Percentiles rank a stretch among this genome's conserved stretches.
Conservation (phyloP, 2,329 filamentous ascomycete genomes). For the Thielaviopsis euricoi region DNA sequence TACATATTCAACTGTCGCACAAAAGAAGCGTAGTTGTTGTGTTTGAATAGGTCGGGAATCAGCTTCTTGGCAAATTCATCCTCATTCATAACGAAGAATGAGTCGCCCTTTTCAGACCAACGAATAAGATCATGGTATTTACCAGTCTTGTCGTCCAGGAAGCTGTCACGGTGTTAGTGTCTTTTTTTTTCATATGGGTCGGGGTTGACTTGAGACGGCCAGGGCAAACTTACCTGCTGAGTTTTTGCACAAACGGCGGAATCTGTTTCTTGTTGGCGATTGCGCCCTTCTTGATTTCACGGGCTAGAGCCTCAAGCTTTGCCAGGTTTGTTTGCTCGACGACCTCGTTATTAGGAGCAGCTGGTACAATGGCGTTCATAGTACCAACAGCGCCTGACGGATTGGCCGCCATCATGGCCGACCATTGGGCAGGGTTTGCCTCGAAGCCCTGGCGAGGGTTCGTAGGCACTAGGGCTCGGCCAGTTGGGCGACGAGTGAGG, state of each 20-base stretch:
- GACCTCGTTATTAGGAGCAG: constrained; percentile 9
- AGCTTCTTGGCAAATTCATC: constrained; percentile 97
- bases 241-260: constrained; percentile 91
- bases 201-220: constrained; percentile 4
- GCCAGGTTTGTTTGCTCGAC: constrained; percentile 56
- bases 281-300: constrained; percentile 71
- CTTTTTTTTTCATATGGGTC: neutral
- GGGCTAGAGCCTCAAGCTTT: constrained; percentile 61
- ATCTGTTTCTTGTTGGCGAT: constrained; percentile 88
- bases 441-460: constrained; percentile 23
- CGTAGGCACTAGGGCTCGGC: constrained; percentile 31
- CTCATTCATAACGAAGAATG: constrained; percentile 91
- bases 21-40: constrained; percentile 96
- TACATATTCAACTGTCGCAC: constrained; percentile 94
- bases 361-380: constrained; percentile 3
- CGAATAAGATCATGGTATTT: constrained; percentile 91
- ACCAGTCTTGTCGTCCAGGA: constrained; percentile 57
- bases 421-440: constrained; percentile 17
- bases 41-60: constrained; percentile 95
- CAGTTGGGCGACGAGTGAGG: constrained; percentile 35
- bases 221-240: constrained; percentile 66
- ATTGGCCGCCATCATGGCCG: constrained; percentile 9
- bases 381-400: constrained; percentile 4
- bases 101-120: constrained; percentile 93
- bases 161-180: constrained; percentile 39